phyloP scores from a whole-genome alignment of 108 stramenopile genomes.

The Fragilariopsis cylindrus region DNA sequence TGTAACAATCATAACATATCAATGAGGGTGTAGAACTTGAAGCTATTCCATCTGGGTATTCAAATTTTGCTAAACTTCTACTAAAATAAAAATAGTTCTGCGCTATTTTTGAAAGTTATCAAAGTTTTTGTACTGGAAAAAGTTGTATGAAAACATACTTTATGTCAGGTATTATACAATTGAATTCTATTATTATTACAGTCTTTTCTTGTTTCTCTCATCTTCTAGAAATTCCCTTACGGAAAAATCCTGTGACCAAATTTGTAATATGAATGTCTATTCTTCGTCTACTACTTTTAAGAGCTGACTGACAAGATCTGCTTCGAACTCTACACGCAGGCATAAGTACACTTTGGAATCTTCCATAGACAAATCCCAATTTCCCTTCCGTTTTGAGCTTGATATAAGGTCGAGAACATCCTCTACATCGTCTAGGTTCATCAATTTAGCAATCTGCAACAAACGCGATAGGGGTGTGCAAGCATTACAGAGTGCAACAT shows the following conservation, averaged over 20 bases:
- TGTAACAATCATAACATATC: too few relatives aligned
- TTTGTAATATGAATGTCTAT: neutral
- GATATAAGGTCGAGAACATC: conserved; percentile 82
- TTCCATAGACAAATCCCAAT: conserved; percentile 84
- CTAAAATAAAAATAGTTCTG: too few relatives aligned
- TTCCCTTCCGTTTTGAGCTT: conserved; percentile 74
- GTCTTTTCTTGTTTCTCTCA: neutral
- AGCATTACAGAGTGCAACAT: conserved; percentile 59
- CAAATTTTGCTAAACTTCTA: too few relatives aligned
- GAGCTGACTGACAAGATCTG: conserved; percentile 67
- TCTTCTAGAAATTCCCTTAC: neutral
- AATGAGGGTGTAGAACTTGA: too few relatives aligned
- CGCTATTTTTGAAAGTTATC: too few relatives aligned
- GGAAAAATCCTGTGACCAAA: neutral
- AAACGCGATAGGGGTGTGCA: conserved; percentile 75
- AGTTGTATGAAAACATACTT: neutral
- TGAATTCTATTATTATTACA: neutral
- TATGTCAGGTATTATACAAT: neutral
- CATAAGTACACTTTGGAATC: conserved; percentile 69
- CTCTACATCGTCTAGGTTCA: conserved; percentile 86
- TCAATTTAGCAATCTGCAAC: conserved; percentile 68
- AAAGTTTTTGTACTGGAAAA: too few relatives aligned
- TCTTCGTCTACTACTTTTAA: conserved; percentile 35
- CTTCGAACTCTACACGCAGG: conserved; percentile 79
- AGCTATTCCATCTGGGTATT: too few relatives aligned